Evolutionary conservation across 2,329 filamentous ascomycete genomes (phyloP).

Genomic region (Decorospora gaudefroyi): DNA sequence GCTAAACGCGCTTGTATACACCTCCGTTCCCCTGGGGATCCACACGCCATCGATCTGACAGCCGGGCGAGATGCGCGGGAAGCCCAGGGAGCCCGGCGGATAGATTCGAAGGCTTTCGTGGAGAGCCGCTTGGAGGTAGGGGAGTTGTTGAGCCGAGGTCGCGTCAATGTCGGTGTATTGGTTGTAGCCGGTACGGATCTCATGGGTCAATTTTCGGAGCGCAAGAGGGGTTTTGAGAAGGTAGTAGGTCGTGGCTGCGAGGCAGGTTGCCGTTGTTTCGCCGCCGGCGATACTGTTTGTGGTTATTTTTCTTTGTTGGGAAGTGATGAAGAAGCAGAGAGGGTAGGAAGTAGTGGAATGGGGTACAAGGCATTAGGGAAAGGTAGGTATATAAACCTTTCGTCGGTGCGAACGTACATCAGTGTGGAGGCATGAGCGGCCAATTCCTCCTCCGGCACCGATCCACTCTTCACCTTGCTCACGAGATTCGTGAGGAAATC

Average conservation of each 20-base stretch:
- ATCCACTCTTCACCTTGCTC: background rate
- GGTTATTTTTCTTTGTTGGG: too few species aligned
- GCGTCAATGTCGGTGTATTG: background rate
- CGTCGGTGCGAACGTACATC: too few species aligned
- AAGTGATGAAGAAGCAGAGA: too few species aligned
- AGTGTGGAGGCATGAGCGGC: slow-evolving; percentile 2
- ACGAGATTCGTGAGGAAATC: background rate
- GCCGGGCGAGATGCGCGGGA: background rate
- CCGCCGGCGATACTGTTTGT: background rate
- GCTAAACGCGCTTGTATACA: slow-evolving; percentile 1
- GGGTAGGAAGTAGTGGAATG: too few species aligned
- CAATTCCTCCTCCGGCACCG: background rate
- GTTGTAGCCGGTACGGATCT: background rate
- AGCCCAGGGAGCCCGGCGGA: background rate
- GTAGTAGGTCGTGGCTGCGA: background rate
- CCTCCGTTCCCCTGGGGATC: background rate
- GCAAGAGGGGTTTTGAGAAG: background rate
- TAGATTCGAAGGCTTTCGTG: background rate
- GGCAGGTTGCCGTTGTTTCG: background rate
- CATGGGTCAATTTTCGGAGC: background rate
- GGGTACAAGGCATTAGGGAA: too few species aligned
- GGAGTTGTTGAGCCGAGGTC: background rate
- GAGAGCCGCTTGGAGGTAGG: background rate
- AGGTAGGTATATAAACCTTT: too few species aligned
- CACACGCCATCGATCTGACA: background rate